Conservation (phyloP, 75 land plant species). For the Larix kaempferi region DNA sequence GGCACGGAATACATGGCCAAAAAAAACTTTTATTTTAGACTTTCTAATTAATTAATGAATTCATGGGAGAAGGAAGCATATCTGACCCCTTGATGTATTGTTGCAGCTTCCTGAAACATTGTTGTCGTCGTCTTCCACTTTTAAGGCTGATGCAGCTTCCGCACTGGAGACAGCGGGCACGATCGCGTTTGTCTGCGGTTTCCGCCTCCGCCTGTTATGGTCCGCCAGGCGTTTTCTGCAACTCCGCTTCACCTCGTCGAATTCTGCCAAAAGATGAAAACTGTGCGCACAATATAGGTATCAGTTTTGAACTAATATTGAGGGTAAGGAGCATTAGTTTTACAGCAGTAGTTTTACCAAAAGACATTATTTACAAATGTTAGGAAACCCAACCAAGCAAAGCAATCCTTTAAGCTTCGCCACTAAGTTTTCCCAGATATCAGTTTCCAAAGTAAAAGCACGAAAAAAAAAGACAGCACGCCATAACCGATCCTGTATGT, state of each 20-base stretch:
- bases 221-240: constrained; percentile 56
- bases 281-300: constrained; percentile 15
- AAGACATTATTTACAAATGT: too few relatives aligned
- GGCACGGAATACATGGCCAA: background rate
- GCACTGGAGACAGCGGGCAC: background rate
- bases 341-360: too few relatives aligned
- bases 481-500: background rate
- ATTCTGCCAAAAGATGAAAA: constrained; percentile 40
- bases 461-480: background rate
- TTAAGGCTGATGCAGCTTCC: background rate
- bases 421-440: background rate
- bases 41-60: background rate
- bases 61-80: background rate
- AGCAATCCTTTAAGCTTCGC: too few relatives aligned
- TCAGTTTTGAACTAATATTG: too few relatives aligned
- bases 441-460: background rate
- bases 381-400: too few relatives aligned
- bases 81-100: background rate
- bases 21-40: background rate
- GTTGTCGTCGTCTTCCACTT: background rate
- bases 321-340: too few relatives aligned
- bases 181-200: constrained; percentile 45
- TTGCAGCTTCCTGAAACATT: background rate
- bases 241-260: constrained; percentile 53
- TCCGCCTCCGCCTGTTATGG: constrained; percentile 50